These are phyloP conservation scores for Penicillium sp. DNA, from an alignment of 2,329 filamentous ascomycete species.

Conservation along the genomic window DNA sequence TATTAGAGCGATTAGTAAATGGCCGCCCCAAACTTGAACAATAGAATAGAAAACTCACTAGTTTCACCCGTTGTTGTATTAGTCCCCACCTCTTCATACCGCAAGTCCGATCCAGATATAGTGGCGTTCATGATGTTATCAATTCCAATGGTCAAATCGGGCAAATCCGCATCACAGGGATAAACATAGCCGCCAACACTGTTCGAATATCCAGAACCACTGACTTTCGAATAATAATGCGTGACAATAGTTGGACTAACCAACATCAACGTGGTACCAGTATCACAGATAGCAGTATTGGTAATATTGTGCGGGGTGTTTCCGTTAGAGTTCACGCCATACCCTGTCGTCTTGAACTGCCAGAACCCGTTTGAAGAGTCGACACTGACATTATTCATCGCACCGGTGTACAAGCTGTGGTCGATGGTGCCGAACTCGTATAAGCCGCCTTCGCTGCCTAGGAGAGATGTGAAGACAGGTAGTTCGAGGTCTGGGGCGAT, in stretches of 20 bases:
- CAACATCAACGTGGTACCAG: slow-evolving; percentile 68
- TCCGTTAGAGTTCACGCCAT: slow-evolving; percentile 52
- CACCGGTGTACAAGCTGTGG: slow-evolving; percentile 60
- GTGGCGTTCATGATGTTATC: slow-evolving; percentile 52
- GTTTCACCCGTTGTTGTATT: slow-evolving; percentile 42
- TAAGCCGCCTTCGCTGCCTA: slow-evolving; percentile 61
- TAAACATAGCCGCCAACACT: slow-evolving; percentile 56
- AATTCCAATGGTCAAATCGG: slow-evolving; percentile 58
- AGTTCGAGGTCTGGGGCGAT: slow-evolving; percentile 60
- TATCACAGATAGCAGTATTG: slow-evolving; percentile 62
- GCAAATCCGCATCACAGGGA: slow-evolving; percentile 56
- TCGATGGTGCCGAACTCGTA: slow-evolving; percentile 78
- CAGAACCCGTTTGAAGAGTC: slow-evolving; percentile 67
- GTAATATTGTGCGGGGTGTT: slow-evolving; percentile 35
- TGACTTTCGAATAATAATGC: slow-evolving; percentile 61
- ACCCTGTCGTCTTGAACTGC: slow-evolving; percentile 62
- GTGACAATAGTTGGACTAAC: slow-evolving; percentile 57
- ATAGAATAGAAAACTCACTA: slow-evolving; percentile 31
- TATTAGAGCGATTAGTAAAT: slow-evolving; percentile 18
- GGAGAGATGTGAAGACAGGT: slow-evolving; percentile 70
- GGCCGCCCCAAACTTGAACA: neutral
- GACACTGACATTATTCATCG: slow-evolving; percentile 63
- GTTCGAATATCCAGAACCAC: slow-evolving; percentile 50
- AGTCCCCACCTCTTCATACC: slow-evolving; percentile 55
- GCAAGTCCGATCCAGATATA: slow-evolving; percentile 58